These are phyloP conservation scores for Astragalus membranaceus DNA, from an alignment of 306 rosid genomes.

Conservation along the genomic window DNA sequence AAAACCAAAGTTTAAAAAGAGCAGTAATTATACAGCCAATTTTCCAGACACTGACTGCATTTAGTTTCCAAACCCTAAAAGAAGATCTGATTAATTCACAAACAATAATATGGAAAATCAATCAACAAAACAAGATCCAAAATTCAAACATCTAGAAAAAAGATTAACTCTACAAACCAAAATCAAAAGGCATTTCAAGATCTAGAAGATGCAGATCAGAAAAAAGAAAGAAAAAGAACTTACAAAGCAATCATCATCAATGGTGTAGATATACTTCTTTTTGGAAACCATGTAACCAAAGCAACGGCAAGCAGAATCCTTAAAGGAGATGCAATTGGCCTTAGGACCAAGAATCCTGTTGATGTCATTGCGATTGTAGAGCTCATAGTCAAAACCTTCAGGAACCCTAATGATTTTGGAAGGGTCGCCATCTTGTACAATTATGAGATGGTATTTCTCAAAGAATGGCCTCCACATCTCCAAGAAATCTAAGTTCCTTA, in stretches of 20 bases:
- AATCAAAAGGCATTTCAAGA: constrained; percentile 9
- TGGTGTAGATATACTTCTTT: constrained; percentile 89
- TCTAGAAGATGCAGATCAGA: neutral
- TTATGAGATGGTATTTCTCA: constrained; percentile 69
- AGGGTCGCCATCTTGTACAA: constrained; percentile 91
- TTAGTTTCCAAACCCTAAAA: neutral
- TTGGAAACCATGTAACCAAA: constrained; percentile 93
- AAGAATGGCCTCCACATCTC: constrained; percentile 95
- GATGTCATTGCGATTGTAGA: constrained; percentile 78
- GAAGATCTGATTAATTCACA: constrained; percentile 1
- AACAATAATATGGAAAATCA: neutral
- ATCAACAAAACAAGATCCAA: neutral
- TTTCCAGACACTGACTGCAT: constrained; percentile 8
- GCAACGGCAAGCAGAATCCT: constrained; percentile 94
- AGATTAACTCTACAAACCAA: neutral
- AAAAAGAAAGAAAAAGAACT: neutral
- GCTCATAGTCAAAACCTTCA: constrained; percentile 76
- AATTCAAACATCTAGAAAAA: neutral
- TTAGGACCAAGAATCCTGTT: constrained; percentile 77
- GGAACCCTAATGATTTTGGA: constrained; percentile 68
- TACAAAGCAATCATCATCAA: constrained; percentile 92
- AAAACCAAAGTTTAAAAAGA: too few species aligned
- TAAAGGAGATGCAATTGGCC: constrained; percentile 74
- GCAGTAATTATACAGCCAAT: neutral
- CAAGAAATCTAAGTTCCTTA: constrained; percentile 77